Conservation (phyloP, 306 rosid species). For the Fragaria ananassa region DNA sequence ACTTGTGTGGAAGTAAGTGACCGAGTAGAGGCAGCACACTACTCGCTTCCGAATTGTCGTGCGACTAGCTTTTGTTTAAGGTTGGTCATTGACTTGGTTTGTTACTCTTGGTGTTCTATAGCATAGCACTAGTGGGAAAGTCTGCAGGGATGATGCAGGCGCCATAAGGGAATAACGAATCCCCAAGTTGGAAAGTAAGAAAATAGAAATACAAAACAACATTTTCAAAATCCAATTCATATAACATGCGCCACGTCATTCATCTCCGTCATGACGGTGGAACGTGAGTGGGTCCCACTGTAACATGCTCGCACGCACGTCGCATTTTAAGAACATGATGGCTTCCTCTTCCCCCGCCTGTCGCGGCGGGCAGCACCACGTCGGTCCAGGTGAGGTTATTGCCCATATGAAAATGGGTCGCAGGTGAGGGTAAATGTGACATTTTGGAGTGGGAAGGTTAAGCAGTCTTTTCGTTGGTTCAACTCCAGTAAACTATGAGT, state of each 20-base stretch:
- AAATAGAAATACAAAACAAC: neutral
- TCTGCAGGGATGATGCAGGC: neutral
- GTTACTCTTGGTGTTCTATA: neutral
- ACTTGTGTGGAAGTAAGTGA: neutral
- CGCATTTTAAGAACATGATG: neutral
- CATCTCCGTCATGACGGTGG: slow-evolving; percentile 32
- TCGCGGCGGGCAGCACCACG: slow-evolving; percentile 37
- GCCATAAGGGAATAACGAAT: neutral
- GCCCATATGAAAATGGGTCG: neutral
- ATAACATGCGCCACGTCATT: slow-evolving; percentile 36
- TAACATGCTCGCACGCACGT: slow-evolving; percentile 43
- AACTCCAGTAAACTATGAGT: neutral
- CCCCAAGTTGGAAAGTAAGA: neutral
- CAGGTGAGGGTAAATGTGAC: neutral
- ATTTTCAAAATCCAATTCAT: neutral
- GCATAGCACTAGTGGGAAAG: no score
- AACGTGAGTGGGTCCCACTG: slow-evolving; percentile 48
- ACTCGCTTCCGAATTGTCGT: neutral
- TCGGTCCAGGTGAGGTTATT: neutral
- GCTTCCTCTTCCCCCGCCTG: slow-evolving; percentile 18
- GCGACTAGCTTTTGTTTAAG: neutral
- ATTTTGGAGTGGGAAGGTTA: neutral
- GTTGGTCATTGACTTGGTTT: neutral
- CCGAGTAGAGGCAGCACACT: neutral
- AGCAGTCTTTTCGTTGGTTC: slow-evolving; percentile 18